Conservation (phyloP, 1,284 basidiomycete species). For the Ganoderma meredithae region DNA sequence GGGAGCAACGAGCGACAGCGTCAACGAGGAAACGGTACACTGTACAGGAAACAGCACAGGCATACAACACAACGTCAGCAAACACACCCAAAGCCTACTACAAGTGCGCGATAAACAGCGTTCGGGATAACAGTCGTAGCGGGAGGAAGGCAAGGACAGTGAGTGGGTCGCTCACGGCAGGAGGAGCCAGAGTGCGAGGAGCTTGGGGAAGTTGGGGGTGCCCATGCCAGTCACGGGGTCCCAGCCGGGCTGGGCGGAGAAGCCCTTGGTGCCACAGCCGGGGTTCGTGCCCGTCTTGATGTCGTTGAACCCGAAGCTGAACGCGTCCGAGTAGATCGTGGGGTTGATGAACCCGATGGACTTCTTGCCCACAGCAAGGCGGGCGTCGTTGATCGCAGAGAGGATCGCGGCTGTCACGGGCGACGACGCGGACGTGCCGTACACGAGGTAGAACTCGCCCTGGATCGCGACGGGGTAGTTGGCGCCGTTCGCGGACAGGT, state of each 20-base stretch:
- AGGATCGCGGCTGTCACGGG: constrained; percentile 53
- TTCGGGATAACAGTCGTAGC: background rate
- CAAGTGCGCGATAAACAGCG: background rate
- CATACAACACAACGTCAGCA: background rate
- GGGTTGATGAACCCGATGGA: constrained; percentile 50
- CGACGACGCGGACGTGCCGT: constrained; percentile 39
- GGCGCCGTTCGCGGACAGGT: constrained; percentile 49
- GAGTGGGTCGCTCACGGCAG: constrained; percentile 19
- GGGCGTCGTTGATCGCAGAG: constrained; percentile 63
- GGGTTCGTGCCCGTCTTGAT: constrained; percentile 53
- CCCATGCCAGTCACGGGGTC: constrained; percentile 57
- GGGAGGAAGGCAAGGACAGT: background rate
- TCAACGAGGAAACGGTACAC: constrained; percentile 5
- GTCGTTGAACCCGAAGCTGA: constrained; percentile 53
- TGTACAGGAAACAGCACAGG: background rate
- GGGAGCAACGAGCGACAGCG: background rate
- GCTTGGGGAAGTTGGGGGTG: constrained; percentile 39
- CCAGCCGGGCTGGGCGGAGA: constrained; percentile 58
- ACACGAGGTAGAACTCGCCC: constrained; percentile 38
- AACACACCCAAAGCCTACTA: background rate
- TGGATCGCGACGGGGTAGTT: constrained; percentile 37
- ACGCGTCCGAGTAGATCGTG: constrained; percentile 47
- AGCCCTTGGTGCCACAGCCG: constrained; percentile 52
- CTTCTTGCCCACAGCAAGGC: constrained; percentile 52
- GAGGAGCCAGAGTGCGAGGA: constrained; percentile 25